Base-by-base conservation (phyloP, 1,139 yeast genomes). In the Hansenula lynferdii region DNA sequence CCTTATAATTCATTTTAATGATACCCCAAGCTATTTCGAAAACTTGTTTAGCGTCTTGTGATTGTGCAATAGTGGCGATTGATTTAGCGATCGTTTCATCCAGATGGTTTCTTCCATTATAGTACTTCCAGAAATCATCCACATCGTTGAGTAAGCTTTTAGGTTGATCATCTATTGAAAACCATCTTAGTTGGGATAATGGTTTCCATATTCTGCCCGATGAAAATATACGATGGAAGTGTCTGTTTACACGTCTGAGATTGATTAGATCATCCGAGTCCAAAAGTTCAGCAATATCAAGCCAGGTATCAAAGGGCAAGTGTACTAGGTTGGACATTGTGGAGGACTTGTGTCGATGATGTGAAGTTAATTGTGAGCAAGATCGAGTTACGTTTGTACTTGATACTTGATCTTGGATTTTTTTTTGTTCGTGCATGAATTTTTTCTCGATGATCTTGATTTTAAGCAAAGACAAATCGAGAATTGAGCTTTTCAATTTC, bases 181-280 rank as follows among this genome's bases (percentile, higher is more conserved):
- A 48, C 47, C 15, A 38, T 29, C 31, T 20, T 5, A 6, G 2
- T n/a, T 16, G 15, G 6, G 34, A 11, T 3, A 31, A 14, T 2
- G 37, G 39, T 7, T 21, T 33, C 56, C 56, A 51, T 4, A 51
- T 22, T 11, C 39, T 48, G 37, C 43, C 36, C 3, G 45, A 18
- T 12, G 39, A 39, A 7, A 48, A 28, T 3, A 9, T 20, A 4
- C 29, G 35, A 16, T 28, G 14, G 10, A 45, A 18, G 5, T 31
- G 31, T 4, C 31, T 40, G 34, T 36, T 38, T 6, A 40, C 45
- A 5, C 28, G 14, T 9, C 53, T 36, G 3, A 51, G 38, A 4
- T 21, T 17, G 11, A 46, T 38, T 3, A 50, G 18, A 30, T 51
- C 56, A 5, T 25, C 10, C 2, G 36, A 26, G 5, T 30, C 24